Base-by-base conservation (phyloP, 768 basidiomycete genomes). In the Antrodiella citrinella region DNA sequence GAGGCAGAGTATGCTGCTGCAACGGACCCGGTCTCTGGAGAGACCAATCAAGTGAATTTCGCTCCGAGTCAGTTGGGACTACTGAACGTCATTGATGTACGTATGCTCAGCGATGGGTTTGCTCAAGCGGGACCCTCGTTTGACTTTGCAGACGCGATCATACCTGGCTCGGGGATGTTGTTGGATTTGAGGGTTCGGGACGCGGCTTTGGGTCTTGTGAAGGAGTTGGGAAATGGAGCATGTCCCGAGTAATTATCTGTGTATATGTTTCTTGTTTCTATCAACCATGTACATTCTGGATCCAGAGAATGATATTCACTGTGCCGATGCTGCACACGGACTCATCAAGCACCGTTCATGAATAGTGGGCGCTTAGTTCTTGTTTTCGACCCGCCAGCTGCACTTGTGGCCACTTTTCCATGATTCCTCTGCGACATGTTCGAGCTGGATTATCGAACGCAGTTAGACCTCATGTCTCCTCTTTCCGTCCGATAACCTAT, bases 121-220 rank as follows among this genome's bases (percentile, higher is more conserved):
- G 21, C 19, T 11, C 40, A 41, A 1, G 49, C 42, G 22, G 49
- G 49, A 1, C 10, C 22, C 11, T 13, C 24, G 2, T 50, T 50
- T 26, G 42, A 50, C 41, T 50, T 50, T 22, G 49, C 26, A 15
- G 41, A 44, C 9, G 49, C 49, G 1, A 26, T 30, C 41, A 26
- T 20, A 41, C 40, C 39, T 3, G 49, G 49, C 3, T 18, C 19
- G 12, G 49, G 49, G 9, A 13, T 20, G 42, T 18, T 50, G 41
- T 25, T 50, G 20, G 49, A 50, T 25, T 18, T 43, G 22, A 50
- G 41, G 43, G 26, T 50, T 7, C 22, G 49, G 23, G 43, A 42
- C 30, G 49, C 40, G 41, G 49, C 49, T 5, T 22, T 50, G 40
- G 41, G 7, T 39, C 21, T 50, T 10, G n/a, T 44, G 22, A 50